A percentile compares a stretch with the other conserved stretches of the same genome.
Evolutionary conservation across 169 alveolate species (phyloP).

Genomic region (Babesia gibsoni): DNA sequence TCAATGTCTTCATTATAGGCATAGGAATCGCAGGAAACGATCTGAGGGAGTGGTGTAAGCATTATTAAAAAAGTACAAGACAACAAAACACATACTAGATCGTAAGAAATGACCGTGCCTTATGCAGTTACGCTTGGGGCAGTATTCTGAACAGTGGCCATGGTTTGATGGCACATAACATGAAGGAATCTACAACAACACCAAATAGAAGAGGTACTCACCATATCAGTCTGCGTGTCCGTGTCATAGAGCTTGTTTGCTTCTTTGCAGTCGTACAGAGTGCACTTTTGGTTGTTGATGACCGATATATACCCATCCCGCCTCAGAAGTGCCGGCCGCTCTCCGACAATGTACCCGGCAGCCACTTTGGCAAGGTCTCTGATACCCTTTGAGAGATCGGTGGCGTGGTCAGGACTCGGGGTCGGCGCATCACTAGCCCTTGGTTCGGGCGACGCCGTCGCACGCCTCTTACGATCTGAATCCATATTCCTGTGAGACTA

Average conservation of each 20-base stretch:
- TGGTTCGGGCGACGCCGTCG: neutral
- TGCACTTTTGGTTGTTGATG: conserved; percentile 53
- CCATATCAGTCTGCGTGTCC: conserved; percentile 36
- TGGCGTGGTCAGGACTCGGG: neutral
- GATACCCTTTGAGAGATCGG: neutral
- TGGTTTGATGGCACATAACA: no score
- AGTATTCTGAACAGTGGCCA: no score
- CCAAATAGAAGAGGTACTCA: no score
- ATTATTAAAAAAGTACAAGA: no score
- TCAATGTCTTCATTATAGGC: conserved; percentile 1
- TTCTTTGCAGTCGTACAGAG: conserved; percentile 32
- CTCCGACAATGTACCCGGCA: conserved; percentile 55
- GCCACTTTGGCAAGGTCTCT: conserved; percentile 4
- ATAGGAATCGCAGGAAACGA: conserved; percentile 35
- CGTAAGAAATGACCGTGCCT: no score
- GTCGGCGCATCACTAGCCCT: neutral
- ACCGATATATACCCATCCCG: conserved; percentile 20
- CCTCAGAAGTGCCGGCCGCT: conserved; percentile 35
- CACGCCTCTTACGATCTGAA: neutral
- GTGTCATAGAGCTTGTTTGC: conserved; percentile 24
- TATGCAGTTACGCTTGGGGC: no score
- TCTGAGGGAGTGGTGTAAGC: no score
- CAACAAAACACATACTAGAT: no score
- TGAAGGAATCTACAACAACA: no score
- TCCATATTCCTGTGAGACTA: neutral